phyloP scores from a whole-genome alignment of 768 basidiomycete species.

The Tylopilus sp. region DNA sequence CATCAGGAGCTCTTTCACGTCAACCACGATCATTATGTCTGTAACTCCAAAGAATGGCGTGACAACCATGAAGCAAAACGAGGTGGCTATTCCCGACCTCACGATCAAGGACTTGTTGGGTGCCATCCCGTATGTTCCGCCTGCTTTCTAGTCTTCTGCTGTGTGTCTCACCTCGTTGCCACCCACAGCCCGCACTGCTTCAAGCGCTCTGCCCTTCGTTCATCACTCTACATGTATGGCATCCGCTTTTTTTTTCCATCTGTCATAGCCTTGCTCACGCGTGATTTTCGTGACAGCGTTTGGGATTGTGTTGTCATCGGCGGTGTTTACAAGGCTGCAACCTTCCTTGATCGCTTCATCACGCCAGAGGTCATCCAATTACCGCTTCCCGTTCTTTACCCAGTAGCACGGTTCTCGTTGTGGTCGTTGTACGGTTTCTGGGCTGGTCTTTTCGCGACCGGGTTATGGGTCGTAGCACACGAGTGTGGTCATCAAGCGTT shows the following conservation, averaged over 20 bases:
- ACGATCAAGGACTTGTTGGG: conserved; percentile 83
- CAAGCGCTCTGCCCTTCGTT: conserved; percentile 81
- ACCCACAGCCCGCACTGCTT: conserved; percentile 73
- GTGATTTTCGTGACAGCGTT: conserved; percentile 39
- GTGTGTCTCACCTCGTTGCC: background rate
- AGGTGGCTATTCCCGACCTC: conserved; percentile 74
- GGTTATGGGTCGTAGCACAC: conserved; percentile 92
- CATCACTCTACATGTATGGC: conserved; percentile 73
- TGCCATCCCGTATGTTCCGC: conserved; percentile 68
- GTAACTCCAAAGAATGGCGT: conserved; percentile 11
- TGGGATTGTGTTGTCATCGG: conserved; percentile 76
- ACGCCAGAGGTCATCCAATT: conserved; percentile 52
- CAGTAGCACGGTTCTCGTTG: conserved; percentile 57
- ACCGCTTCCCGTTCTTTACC: conserved; percentile 59
- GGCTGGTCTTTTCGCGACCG: conserved; percentile 83
- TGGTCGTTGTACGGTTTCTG: conserved; percentile 84
- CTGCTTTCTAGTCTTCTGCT: conserved; percentile 1
- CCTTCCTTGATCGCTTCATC: conserved; percentile 60
- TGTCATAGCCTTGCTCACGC: conserved; percentile 9
- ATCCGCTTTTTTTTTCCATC: background rate
- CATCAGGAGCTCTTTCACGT: conserved; percentile 3
- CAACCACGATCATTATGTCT: conserved; percentile 21
- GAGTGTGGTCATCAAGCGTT: conserved; percentile 97
- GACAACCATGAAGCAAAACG: conserved; percentile 49
- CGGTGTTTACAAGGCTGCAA: conserved; percentile 63